Evolutionary conservation across 805 yeast genomes (phyloP).

Genomic region (Monosporozyma siamensis): DNA sequence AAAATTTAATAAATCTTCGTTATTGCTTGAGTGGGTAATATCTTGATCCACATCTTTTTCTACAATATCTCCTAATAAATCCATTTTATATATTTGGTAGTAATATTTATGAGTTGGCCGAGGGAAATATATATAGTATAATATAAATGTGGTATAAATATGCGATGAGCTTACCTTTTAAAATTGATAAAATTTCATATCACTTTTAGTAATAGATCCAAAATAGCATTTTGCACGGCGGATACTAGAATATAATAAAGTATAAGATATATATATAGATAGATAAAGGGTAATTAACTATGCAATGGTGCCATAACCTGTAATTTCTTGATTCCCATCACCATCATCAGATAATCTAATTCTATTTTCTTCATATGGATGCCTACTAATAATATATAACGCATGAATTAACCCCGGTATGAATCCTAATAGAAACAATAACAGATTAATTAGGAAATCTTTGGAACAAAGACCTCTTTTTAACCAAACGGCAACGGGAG

Average conservation of each 20-base stretch:
- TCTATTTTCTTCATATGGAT: conserved; percentile 35
- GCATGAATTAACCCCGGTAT: conserved; percentile 66
- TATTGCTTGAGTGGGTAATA: conserved; percentile 2
- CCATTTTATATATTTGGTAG: conserved; percentile 35
- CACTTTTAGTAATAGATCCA: too few relatives aligned
- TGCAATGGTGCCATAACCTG: conserved; percentile 7
- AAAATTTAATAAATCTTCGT: conserved; percentile 1
- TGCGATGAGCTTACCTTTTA: conserved; percentile 1
- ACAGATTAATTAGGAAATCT: conserved; percentile 44
- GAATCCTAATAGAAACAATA: conserved; percentile 52
- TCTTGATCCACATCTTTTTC: conserved; percentile 41
- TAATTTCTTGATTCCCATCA: neutral
- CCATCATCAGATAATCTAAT: conserved; percentile 2
- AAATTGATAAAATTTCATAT: too few relatives aligned
- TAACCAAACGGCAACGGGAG: conserved; percentile 62
- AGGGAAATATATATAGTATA: too few relatives aligned
- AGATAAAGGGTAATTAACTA: neutral
- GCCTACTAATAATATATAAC: conserved; percentile 45
- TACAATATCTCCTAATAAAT: conserved; percentile 61
- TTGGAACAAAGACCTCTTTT: conserved; percentile 46
- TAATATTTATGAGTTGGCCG: neutral
- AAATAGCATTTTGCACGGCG: too few relatives aligned
- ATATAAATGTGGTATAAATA: neutral
- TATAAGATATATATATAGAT: neutral
- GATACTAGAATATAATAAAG: too few relatives aligned